Evolutionary conservation across 176 grass and related monocot genomes (phyloP).

Genomic region (Oryza punctata): DNA sequence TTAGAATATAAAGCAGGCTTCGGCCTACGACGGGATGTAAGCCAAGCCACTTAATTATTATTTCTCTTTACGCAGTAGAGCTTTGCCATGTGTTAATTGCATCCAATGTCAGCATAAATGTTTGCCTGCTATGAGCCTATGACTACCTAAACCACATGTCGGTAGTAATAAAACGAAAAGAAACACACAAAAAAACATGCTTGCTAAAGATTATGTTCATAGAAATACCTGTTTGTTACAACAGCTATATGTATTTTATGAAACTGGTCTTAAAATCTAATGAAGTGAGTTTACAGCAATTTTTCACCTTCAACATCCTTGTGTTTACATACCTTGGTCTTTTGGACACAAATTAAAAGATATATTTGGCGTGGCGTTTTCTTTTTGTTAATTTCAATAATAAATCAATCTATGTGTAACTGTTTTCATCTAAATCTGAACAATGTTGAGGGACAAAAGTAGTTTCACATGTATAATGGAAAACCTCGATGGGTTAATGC

Average conservation of each 20-base stretch:
- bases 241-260: no score
- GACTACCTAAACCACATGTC: not conserved
- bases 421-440: not conserved
- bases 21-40: no score
- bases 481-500: not conserved
- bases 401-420: no score
- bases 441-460: not conserved
- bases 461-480: not conserved
- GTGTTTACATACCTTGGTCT: no score
- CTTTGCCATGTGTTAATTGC: not conserved
- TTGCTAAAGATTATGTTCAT: not conserved
- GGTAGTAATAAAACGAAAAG: not conserved
- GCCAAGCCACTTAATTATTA: not conserved
- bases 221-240: no score
- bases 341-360: no score
- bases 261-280: not conserved
- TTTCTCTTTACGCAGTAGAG: not conserved
- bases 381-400: no score
- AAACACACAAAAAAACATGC: no score
- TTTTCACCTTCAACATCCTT: no score
- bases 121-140: not conserved
- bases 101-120: not conserved
- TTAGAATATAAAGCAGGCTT: no score
- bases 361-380: no score
- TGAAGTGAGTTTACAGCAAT: not conserved